Evolutionary conservation across 2,329 filamentous ascomycete genomes (phyloP), one percentile per base, ranked within the genome.

Genomic region (Xylariaceae sp.): DNA sequence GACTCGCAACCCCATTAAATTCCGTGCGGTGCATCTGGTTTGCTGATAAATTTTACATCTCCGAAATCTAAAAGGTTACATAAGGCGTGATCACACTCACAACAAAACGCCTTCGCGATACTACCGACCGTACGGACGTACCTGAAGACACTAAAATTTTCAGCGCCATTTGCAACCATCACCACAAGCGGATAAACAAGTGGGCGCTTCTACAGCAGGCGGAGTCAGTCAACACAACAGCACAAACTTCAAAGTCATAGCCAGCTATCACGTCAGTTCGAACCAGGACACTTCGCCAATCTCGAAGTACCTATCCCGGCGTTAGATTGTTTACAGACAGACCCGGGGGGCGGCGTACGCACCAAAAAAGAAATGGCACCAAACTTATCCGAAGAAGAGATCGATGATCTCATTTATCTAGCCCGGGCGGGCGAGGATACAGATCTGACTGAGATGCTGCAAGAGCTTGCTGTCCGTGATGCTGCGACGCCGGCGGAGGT

Each of bases 401-500:
- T 95, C 65, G 92, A 96, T 70, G 92, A 97, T 72, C 80, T 97
- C 61, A 82, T 97, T 62, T 96, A 96, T 75, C 84, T 89, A 62
- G 82, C 91, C 2, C 88, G 92, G 36, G 80, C 81, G 0, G 90
- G 90, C 60, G 92, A 96, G 59, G 76, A 84, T 53, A 73, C 78
- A 16, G 88, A 92, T 22, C 76, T 97, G 45, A 74, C 79, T 1
- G 71, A 75, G 32, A 68, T 75, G 8, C 76, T 95, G 48, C 72
- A 79, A 12, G 74, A 77, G 22, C 72, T 95, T 18, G 77, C 83
- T 29, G 72, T 79, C 60, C 80, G 85, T 53, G 83, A 90, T 68
- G 77, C 74, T 54, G 77, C 76, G 47, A 71, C 81, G 0, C 69
- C 79, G 1, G 78, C 81, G n/a, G 80, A 85, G 53, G 79, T 96